Base-by-base conservation (phyloP, 352 stramenopile genomes). In the Phytopythium boreale region DNA sequence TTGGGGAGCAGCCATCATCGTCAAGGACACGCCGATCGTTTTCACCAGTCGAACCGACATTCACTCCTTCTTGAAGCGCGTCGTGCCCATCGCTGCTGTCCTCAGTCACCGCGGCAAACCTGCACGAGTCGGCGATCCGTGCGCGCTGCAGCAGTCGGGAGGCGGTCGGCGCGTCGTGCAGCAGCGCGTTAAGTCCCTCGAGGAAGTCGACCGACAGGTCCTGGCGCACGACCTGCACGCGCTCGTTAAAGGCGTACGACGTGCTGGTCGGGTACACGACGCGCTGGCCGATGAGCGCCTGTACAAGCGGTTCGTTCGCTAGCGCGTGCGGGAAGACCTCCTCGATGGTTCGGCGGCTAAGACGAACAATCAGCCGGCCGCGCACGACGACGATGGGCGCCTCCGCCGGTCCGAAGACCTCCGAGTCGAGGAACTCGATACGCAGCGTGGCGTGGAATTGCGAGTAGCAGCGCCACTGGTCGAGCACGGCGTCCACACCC, bases 241-340 rank as follows among this genome's bases (percentile, higher is more conserved):
- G 62, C 43, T 72, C 63, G 66, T 82, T 80, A 65, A 90, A 90
- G 20, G 80, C 66, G 67, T 80, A 90, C 36, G 72, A 76, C 29
- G 79, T 84, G 57, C 69, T 77, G 22, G 74, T 84, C 56, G 77
- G 70, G 63, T 90, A 90, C 29, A 75, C 64, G 29, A 89, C 72
- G 26, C 83, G 60, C 19, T 72, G 61, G 36, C 71, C 75, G n/a
- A 92, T 64, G 20, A 93, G 72, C 27, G 68, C 62, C 69, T 89
- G 77, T 37, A 86, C 73, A 22, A 92, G 64, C 59, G 63, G 57
- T 49, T 92, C 80, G 59, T 90, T 75, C 7, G 55, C 46, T 1
- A 93, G 39, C 17, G 89, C 72, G 58, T 88, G 69, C 17, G 84
- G 84, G 62, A 91, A 93, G 37, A 93, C 65, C n/a, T 76, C 63